Base-by-base conservation (phyloP, 2,329 filamentous ascomycete species). In the Pezicula neosporulosa region DNA sequence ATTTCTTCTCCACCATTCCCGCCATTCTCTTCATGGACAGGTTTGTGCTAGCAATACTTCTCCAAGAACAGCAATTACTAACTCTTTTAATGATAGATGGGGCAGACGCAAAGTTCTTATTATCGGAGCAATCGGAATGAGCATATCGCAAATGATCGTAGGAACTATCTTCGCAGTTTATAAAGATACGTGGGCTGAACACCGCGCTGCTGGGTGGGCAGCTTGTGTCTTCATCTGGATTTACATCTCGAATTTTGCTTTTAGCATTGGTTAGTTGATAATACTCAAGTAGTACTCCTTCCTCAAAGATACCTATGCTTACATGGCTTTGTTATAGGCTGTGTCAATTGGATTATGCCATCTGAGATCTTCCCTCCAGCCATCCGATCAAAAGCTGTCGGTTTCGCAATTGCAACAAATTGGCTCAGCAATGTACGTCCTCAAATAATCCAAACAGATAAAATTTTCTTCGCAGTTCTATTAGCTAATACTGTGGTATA, bases 1-100 rank as follows among this genome's bases (percentile, higher is more conserved):
- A 86, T 77, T 83, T 86, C 56, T 57, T 87, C 51, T 77, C 78
- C 19, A 87, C 85, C 0, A 77, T 87, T 30, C 83, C 83, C 0
- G 78, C 82, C 0, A 81, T 87, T 2, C 68, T 86, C 7, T 86
- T 77, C 64, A 77, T 87, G n/a, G 37, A 39, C 18, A 30, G 28
- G 28, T 30, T 8, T 30, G 28, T 30, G 10, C 28, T 30, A 3
- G 8, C 28, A 12, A 12, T 30, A 12, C 28, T 30, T 30, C 10
- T 30, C 10, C 3, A 30, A 30, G 6, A 30, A 7, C 5, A 21
- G 4, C 37, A 39, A 16, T 16, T 8, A 15, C 15, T 39, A 8
- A 39, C 18, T 16, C 7, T 19, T 3, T 39, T 16, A n/a, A n/a
- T 51, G 84, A 87, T 62, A 76, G 78, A 28, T 68, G 81, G 9